Conservation (phyloP, 2,329 filamentous ascomycete genomes). For the Botrytis aclada region DNA sequence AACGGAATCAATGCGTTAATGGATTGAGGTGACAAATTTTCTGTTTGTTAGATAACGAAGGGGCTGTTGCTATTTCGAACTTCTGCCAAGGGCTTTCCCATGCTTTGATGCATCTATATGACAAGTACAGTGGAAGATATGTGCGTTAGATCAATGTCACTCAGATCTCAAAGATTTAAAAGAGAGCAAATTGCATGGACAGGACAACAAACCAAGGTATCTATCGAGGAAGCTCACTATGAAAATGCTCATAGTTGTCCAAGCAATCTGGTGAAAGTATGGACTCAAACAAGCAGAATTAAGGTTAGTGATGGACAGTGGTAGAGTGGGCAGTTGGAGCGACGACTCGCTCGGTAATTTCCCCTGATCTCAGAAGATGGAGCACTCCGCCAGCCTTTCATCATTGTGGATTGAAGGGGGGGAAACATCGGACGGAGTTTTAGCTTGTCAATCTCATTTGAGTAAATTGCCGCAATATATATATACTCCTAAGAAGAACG, state of each 20-base stretch:
- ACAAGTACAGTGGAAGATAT: background rate
- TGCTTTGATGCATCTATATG: background rate
- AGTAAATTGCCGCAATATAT: background rate
- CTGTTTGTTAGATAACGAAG: background rate
- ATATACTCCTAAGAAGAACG: background rate
- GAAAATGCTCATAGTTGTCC: background rate
- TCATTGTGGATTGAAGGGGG: background rate
- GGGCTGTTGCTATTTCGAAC: too few relatives aligned
- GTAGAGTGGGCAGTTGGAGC: background rate
- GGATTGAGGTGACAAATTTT: background rate
- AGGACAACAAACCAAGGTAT: background rate
- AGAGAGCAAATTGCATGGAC: background rate
- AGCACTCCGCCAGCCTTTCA: background rate
- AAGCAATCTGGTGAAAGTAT: background rate
- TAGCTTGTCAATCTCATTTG: background rate
- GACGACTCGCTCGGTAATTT: background rate
- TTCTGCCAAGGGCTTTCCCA: background rate
- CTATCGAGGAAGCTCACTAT: background rate
- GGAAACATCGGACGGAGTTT: background rate
- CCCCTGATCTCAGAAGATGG: background rate
- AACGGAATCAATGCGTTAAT: background rate
- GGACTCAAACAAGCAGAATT: background rate
- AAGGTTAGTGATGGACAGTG: background rate
- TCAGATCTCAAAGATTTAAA: background rate
- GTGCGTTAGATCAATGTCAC: too few relatives aligned